Conservation (phyloP, 805 yeast genomes). For the Wickerhamomyces tratensis region DNA sequence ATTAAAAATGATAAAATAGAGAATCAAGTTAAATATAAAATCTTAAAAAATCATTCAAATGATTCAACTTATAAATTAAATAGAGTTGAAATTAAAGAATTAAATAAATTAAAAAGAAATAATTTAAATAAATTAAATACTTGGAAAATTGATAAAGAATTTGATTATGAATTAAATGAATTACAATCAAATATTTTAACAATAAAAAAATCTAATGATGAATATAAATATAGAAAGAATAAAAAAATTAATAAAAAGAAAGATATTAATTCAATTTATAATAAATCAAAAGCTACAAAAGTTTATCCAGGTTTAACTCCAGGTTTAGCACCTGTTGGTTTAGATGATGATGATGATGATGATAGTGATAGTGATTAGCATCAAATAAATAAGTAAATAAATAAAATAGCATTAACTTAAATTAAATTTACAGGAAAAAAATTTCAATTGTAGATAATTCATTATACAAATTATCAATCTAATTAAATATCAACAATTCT, state of each 20-base stretch:
- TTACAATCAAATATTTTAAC: conserved; percentile 32
- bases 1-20: conserved; percentile 16
- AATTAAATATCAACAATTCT: conserved; percentile 18
- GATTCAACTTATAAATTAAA: conserved; percentile 19
- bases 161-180: conserved; percentile 30
- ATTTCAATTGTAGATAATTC: too few species aligned
- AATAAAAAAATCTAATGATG: conserved; percentile 29
- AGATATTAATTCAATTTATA: not conserved
- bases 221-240: conserved; percentile 23
- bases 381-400: too few species aligned
- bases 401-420: too few species aligned
- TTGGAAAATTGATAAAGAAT: conserved; percentile 27
- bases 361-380: conserved; percentile 15
- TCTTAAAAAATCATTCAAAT: conserved; percentile 23
- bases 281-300: conserved; percentile 14
- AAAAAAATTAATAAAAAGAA: conserved; percentile 10
- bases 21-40: conserved; percentile 22
- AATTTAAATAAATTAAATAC: conserved; percentile 29
- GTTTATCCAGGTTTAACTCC: conserved; percentile 64
- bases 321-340: conserved; percentile 77
- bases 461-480: too few species aligned
- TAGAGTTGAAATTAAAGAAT: conserved; percentile 22
- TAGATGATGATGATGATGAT: conserved; percentile 39
- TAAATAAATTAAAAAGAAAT: conserved; percentile 24
- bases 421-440: too few species aligned